Conservation (phyloP, 2,329 filamentous ascomycete species). For the Colletotrichum salicis region DNA sequence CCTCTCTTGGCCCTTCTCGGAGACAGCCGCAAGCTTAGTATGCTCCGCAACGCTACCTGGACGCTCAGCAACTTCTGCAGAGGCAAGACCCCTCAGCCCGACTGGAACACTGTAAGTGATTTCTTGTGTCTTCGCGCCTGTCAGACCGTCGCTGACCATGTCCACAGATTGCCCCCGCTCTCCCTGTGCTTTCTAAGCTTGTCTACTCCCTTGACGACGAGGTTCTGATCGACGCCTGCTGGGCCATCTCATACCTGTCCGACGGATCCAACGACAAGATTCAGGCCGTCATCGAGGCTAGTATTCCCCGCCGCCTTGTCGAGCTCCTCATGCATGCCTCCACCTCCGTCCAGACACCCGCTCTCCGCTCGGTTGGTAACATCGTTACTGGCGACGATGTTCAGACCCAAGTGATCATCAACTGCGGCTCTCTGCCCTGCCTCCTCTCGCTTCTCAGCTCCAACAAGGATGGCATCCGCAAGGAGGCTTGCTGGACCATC, state of each 20-base stretch:
- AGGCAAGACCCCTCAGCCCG: slow-evolving; percentile 98
- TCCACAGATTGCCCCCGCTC: slow-evolving; percentile 85
- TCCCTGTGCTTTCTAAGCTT: slow-evolving; percentile 94
- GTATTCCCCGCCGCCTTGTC: slow-evolving; percentile 94
- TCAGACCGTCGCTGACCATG: background rate
- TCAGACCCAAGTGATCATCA: slow-evolving; percentile 99
- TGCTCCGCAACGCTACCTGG: slow-evolving; percentile 99
- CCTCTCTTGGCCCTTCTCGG: slow-evolving; percentile 90
- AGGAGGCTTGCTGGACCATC: slow-evolving; percentile 99
- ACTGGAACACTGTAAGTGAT: slow-evolving; percentile 90
- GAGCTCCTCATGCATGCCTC: slow-evolving; percentile 98
- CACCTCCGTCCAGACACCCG: slow-evolving; percentile 97
- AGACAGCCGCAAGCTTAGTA: slow-evolving; percentile 98
- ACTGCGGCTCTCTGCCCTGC: slow-evolving; percentile 92
- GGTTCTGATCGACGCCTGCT: slow-evolving; percentile 98
- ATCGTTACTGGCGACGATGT: slow-evolving; percentile 99
- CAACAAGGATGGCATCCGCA: slow-evolving; percentile 97
- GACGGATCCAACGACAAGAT: slow-evolving; percentile 99
- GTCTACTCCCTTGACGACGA: slow-evolving; percentile 99
- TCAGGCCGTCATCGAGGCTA: slow-evolving; percentile 97
- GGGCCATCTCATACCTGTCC: slow-evolving; percentile 98
- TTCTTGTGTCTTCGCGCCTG: background rate
- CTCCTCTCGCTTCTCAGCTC: slow-evolving; percentile 95
- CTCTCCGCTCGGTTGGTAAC: slow-evolving; percentile 96
- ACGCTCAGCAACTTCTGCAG: slow-evolving; percentile 99